Percentiles rank a stretch among this genome's conserved stretches.
Evolutionary conservation across 371 early-diverging fungal genomes (phyloP).

Genomic region (Mortierella sp.): DNA sequence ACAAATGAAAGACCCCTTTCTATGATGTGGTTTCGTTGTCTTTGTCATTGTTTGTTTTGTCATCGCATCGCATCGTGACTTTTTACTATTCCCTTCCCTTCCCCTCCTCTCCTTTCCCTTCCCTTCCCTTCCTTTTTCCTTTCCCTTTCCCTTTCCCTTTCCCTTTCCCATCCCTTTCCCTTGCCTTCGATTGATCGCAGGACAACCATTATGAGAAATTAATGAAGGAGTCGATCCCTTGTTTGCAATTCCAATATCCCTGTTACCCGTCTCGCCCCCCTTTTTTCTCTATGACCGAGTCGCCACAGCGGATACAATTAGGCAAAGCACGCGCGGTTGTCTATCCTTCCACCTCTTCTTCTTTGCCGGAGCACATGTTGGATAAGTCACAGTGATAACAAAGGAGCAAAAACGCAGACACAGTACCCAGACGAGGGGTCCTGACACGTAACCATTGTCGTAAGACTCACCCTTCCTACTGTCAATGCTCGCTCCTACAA

Average conservation of each 20-base stretch:
- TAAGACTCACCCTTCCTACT: background rate
- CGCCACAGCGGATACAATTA: background rate
- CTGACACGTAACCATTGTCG: background rate
- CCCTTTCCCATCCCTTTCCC: no score
- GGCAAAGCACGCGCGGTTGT: background rate
- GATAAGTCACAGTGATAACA: background rate
- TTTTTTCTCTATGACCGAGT: background rate
- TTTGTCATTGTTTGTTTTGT: background rate
- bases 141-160: no score
- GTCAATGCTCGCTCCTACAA: no score
- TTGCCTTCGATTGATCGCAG: background rate
- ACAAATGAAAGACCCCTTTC: background rate
- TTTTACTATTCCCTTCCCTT: no score
- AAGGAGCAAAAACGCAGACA: no score
- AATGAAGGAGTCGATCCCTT: background rate
- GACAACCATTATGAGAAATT: background rate
- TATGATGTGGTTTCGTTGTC: background rate
- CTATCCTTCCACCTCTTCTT: background rate
- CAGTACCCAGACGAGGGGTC: background rate
- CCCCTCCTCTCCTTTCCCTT: no score
- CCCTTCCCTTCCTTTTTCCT: no score
- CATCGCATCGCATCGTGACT: no score
- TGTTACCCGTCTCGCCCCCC: background rate
- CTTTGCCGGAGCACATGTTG: background rate
- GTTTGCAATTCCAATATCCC: background rate